Base-by-base conservation (phyloP, 2,329 filamentous ascomycete genomes). In the Penicillium concentricum region DNA sequence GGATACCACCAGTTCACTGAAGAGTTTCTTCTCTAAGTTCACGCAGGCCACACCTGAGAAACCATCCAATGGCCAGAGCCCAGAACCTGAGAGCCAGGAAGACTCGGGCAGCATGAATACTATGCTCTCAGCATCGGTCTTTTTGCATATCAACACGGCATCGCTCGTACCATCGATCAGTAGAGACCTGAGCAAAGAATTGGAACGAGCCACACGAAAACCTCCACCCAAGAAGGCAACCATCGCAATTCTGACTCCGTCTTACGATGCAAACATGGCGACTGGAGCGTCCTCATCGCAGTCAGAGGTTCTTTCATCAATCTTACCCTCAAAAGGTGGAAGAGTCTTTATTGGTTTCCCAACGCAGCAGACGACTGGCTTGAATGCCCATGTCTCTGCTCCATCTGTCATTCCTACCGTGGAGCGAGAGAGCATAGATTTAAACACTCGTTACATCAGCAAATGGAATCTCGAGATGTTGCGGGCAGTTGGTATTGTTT, bases 261-360 rank as follows among this genome's bases (percentile, higher is more conserved):
- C 93, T 0, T 96, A 93, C 69, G 91, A 96, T 66, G 91, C 94
- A 67, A 82, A 85, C 0, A 78, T 87, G 51, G 86, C 87, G 3
- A 88, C 89, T 0, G 81, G 87, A 56, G 81, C 80, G 16, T 84
- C 82, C 2, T 65, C 69, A 22, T 67, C 68, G 6, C 65, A 71
- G 22, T 73, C 72, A 28, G 91, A 96, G 69, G 87, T 99, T 8
- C 97, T 99, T 72, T 85, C 89, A 1, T 94, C 92, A 1, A 92
- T 99, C 1, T 77, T 97, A 5, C 94, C 94, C 2, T 91, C 85
- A 56, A 95, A 92, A 72, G 90, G 90, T 65, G 94, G 94, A 7
- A 87, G 91, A 51, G 90, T 99, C 53, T 99, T 97, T 69, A 99
- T 99, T 68, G 94, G 94, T 0, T 99, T 99, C 69, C 93, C 94